Conservation (phyloP, 2,329 filamentous ascomycete species). For the Pestalotiopsis sp. region DNA sequence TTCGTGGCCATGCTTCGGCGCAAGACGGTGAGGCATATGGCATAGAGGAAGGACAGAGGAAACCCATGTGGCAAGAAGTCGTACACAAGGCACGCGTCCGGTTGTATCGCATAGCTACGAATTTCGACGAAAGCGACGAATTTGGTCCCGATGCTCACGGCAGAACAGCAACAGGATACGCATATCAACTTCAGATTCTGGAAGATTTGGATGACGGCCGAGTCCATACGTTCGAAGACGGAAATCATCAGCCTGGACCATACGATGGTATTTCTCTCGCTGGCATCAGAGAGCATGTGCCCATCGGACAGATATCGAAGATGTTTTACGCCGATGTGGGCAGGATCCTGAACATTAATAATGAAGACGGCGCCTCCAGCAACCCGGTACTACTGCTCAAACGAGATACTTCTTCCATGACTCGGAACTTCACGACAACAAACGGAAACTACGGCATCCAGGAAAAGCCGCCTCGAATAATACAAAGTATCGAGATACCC, state of each 20-base stretch:
- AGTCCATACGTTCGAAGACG: constrained; percentile 45
- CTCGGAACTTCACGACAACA: neutral
- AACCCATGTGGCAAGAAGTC: constrained; percentile 90
- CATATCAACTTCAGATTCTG: constrained; percentile 79
- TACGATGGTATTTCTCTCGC: constrained; percentile 44
- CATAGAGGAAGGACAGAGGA: constrained; percentile 56
- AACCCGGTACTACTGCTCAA: constrained; percentile 76
- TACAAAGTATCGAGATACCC: constrained; percentile 15
- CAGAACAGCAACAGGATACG: constrained; percentile 52
- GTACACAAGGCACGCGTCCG: constrained; percentile 90
- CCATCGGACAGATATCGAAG: constrained; percentile 69
- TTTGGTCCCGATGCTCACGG: constrained; percentile 10
- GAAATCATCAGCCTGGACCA: constrained; percentile 22
- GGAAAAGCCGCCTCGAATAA: constrained; percentile 26
- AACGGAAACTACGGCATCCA: neutral
- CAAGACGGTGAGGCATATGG: constrained; percentile 49
- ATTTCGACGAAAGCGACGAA: constrained; percentile 9
- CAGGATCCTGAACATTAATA: constrained; percentile 79
- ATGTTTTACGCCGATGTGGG: constrained; percentile 94
- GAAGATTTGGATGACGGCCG: constrained; percentile 73
- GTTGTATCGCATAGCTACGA: constrained; percentile 66
- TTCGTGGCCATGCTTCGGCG: constrained; percentile 71
- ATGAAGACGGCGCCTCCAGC: constrained; percentile 61
- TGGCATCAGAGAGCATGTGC: constrained; percentile 56
- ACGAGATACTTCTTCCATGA: constrained; percentile 56